Base-by-base conservation (phyloP, 2,329 filamentous ascomycete species). In the Neopestalotiopsis clavispora region DNA sequence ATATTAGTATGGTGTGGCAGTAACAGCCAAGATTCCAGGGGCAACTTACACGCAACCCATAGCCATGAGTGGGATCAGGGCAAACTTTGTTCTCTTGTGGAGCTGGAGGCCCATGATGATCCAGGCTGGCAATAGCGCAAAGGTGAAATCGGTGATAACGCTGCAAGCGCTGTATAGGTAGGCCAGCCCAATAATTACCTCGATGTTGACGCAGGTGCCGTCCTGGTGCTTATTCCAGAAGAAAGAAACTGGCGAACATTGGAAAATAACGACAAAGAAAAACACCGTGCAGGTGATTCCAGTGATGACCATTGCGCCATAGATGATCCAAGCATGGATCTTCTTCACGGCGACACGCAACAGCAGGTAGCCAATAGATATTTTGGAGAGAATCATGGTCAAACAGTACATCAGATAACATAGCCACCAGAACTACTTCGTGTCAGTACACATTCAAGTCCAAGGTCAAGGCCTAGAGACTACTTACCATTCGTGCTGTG, bases 81-180 rank as follows among this genome's bases (percentile, higher is more conserved):
- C 79, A 10, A 78, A 45, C 72, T 87, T 88, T 0, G 83, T 84
- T 65, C 78, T 79, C 3, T 67, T 68, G 34, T 81, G 82, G 83
- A 87, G 86, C 65, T 86, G 79, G 10, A 87, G 72, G 49, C 80
- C 78, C 78, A 80, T 82, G 4, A 88, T 80, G 5, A 88, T 77
- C 67, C 83, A 83, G 17, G 84, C 78, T 4, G 83, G 83, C 23
- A 85, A 69, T 62, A 88, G 80, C 17, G 84, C 81, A 14, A 88
- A 75, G 3, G 83, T 84, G 61, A 87, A 84, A 74, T 89, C 87
- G 66, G 85, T 84, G 14, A 82, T 75, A 45, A 81, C 78, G 23
- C 82, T 81, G 23, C 82, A 81, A 4, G 78, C 78, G 71, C 80
- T 83, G 71, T 85, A 82, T 17, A 82, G 76, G 69, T 84, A 84